Percentiles rank a stretch among this genome's conserved stretches.
These are phyloP conservation scores for Spongospora subterranea DNA, from an alignment of 208 protist species.

Conservation along the genomic window DNA sequence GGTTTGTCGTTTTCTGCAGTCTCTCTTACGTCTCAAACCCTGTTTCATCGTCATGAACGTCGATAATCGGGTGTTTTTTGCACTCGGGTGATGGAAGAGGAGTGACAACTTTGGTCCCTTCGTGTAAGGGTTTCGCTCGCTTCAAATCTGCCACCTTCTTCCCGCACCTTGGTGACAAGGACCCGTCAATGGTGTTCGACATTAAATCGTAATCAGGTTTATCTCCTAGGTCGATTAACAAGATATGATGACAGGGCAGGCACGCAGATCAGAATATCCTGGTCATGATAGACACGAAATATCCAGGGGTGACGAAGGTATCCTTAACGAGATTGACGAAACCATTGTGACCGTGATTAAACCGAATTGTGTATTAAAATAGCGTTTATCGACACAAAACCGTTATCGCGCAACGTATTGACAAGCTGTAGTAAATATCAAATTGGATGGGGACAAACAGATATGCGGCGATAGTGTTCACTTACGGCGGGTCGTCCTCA, in stretches of 20 bases:
- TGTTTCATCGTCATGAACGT: not conserved
- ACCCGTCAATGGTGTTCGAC: not conserved
- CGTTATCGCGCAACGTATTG: slow-evolving; percentile 13
- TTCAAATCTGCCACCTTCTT: not conserved
- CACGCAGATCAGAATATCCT: not conserved
- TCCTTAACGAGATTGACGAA: too few relatives aligned
- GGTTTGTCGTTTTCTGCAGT: not conserved
- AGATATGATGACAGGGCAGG: not conserved
- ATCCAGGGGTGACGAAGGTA: too few relatives aligned
- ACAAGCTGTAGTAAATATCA: slow-evolving; percentile 38
- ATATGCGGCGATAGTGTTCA: not conserved
- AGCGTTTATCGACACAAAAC: not conserved
- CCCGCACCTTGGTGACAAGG: not conserved
- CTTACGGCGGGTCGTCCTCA: not conserved
- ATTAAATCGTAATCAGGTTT: not conserved
- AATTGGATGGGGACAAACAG: not conserved
- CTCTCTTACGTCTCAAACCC: not conserved
- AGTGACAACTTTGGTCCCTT: not conserved
- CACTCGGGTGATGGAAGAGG: not conserved
- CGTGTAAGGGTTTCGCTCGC: not conserved
- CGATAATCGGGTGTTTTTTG: not conserved
- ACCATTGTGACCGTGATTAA: too few relatives aligned
- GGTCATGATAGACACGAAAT: not conserved
- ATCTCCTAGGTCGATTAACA: too few relatives aligned
- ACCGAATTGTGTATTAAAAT: not conserved